Evolutionary conservation across 169 alveolate species (phyloP), one percentile per base, ranked within the genome.

Genomic region (Cryptosporidium sp.): DNA sequence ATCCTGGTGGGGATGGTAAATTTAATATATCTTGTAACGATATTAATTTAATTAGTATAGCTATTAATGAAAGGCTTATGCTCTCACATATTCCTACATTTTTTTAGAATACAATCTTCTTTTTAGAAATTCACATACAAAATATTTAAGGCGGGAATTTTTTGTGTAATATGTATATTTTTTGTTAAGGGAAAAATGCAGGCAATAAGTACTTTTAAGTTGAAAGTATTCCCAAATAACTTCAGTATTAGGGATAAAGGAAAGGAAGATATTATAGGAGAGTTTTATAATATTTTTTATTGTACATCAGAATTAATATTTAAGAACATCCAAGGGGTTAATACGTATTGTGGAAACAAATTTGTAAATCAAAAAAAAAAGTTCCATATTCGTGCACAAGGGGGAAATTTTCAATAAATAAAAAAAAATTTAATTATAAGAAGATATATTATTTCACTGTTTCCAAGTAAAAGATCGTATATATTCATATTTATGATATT

Each of bases 1-100:
- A n/a, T 74, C 86, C n/a, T 74, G 86, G 86, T 74, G 86, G 86
- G 86, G 86, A 52, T 74, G 86, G 86, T 74, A 55, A 74, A 33
- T 31, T 45, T 45, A 45, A 45, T 45, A 1, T 14, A 45, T 14
- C 4, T 9, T 45, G 18, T 45, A 45, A 45, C 0, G 9, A 45
- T 39, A 45, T 12, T 0, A 10, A 45, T 45, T 45, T 45, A 45
- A 45, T 45, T 45, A 45, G 52, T 45, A 45, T 45, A 9, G 3
- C 52, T 45, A 14, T 45, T 45, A 2, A 0, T 3, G 3, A 0
- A 45, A 45, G 0, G 3, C 18, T 45, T 45, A 45, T 12, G 18
- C 9, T 45, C 9, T 45, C 52, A 12, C 9, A 45, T 45, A 45
- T 45, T 45, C 5, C 5, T 45, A 18, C 6, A 45, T 45, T 10